Conservation (phyloP, 1,284 basidiomycete genomes). For the Cutaneotrichosporon cavernicola region DNA sequence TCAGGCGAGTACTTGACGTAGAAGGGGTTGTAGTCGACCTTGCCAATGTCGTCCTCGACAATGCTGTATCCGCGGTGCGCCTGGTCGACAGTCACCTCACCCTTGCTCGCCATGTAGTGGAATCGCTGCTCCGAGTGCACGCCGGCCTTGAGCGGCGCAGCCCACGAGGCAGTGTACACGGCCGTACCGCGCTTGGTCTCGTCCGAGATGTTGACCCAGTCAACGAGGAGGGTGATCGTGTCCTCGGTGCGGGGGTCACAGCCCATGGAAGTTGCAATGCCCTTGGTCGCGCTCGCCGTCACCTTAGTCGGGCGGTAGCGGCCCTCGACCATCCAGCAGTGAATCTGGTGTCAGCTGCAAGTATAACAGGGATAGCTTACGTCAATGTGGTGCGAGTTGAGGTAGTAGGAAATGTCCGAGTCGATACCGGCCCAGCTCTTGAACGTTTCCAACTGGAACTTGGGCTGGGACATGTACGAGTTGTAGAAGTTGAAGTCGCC, state of each 20-base stretch:
- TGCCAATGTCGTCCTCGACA: slow-evolving; percentile 71
- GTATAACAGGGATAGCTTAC: slow-evolving; percentile 57
- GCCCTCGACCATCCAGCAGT: slow-evolving; percentile 86
- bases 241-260: slow-evolving; percentile 70
- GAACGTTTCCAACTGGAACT: slow-evolving; percentile 90
- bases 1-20: slow-evolving; percentile 74
- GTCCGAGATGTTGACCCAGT: slow-evolving; percentile 78
- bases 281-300: slow-evolving; percentile 79
- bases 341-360: slow-evolving; percentile 61
- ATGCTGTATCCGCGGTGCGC: slow-evolving; percentile 89
- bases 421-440: slow-evolving; percentile 91
- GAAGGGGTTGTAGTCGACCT: slow-evolving; percentile 46
- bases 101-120: slow-evolving; percentile 93
- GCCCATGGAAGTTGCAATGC: slow-evolving; percentile 81
- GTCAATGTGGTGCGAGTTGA: slow-evolving; percentile 84
- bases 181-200: slow-evolving; percentile 59
- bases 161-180: slow-evolving; percentile 84
- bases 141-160: slow-evolving; percentile 56
- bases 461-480: slow-evolving; percentile 83
- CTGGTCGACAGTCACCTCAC: slow-evolving; percentile 87
- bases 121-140: slow-evolving; percentile 83
- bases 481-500: slow-evolving; percentile 84
- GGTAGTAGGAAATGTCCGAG: slow-evolving; percentile 83
- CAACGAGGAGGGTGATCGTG: slow-evolving; percentile 88
- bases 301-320: slow-evolving; percentile 70